These are phyloP conservation scores for Stentor coeruleus DNA, from an alignment of 73 alveolate genomes.

Conservation along the genomic window DNA sequence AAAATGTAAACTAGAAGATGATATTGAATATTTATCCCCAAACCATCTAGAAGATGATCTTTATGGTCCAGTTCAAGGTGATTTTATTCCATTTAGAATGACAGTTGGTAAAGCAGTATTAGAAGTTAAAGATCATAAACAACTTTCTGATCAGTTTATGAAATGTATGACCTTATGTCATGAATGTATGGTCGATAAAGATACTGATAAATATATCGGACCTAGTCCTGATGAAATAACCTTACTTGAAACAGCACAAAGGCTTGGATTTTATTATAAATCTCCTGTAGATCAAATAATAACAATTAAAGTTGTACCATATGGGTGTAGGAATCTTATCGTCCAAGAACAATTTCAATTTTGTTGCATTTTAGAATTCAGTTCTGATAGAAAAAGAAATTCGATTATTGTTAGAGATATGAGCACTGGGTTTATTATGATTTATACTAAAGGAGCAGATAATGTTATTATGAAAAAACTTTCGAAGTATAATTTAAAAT, in stretches of 20 bases:
- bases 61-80: slow-evolving; percentile 61
- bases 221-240: slow-evolving; percentile 92
- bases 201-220: slow-evolving; percentile 49
- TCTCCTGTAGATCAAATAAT: slow-evolving; percentile 34
- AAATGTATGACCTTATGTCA: slow-evolving; percentile 62
- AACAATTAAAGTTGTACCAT: slow-evolving; percentile 31
- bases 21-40: slow-evolving; percentile 33
- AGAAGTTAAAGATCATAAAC: neutral
- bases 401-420: slow-evolving; percentile 80
- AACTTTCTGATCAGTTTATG: slow-evolving; percentile 38
- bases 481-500: slow-evolving; percentile 34
- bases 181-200: slow-evolving; percentile 71
- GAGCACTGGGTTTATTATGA: slow-evolving; percentile 47
- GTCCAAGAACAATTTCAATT: slow-evolving; percentile 49
- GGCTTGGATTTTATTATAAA: slow-evolving; percentile 73
- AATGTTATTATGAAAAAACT: slow-evolving; percentile 50
- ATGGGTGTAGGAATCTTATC: slow-evolving; percentile 38
- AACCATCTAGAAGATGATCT: slow-evolving; percentile 73
- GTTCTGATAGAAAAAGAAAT: slow-evolving; percentile 91
- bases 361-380: slow-evolving; percentile 82
- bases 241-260: slow-evolving; percentile 88
- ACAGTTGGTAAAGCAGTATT: neutral
- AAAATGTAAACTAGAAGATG: slow-evolving; percentile 33
- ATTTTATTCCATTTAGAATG: slow-evolving; percentile 27
- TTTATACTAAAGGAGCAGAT: slow-evolving; percentile 75